A percentile compares a stretch with the other conserved stretches of the same genome.
Evolutionary conservation across 2,329 filamentous ascomycete species (phyloP).

Genomic region (Calonectria naviculata): DNA sequence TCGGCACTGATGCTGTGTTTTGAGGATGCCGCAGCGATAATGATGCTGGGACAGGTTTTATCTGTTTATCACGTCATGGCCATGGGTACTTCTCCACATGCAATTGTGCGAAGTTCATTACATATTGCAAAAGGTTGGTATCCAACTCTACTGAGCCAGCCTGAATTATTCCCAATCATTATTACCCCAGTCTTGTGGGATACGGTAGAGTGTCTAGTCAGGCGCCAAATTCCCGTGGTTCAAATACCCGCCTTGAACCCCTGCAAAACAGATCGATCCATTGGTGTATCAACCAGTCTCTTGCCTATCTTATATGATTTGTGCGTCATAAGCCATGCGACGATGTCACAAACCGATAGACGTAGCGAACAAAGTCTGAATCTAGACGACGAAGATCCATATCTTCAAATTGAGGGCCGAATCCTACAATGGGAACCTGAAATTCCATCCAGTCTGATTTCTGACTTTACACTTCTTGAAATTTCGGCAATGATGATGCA

Average conservation of each 20-base stretch:
- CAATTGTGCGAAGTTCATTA: neutral
- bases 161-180: neutral
- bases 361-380: neutral
- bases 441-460: neutral
- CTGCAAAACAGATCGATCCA: neutral
- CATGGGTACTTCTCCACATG: neutral
- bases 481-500: slow-evolving; percentile 2
- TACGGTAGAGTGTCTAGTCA: neutral
- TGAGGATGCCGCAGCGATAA: neutral
- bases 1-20: neutral
- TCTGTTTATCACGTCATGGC: neutral
- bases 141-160: neutral
- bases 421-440: neutral
- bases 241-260: neutral
- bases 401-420: neutral
- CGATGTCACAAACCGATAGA: neutral
- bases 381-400: neutral
- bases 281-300: neutral
- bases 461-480: neutral
- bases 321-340: neutral
- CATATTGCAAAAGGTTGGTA: neutral
- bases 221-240: neutral
- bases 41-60: neutral
- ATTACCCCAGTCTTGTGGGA: neutral
- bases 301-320: neutral